Conservation (phyloP, 2,329 filamentous ascomycete species). For the Colletotrichum spaethianum region DNA sequence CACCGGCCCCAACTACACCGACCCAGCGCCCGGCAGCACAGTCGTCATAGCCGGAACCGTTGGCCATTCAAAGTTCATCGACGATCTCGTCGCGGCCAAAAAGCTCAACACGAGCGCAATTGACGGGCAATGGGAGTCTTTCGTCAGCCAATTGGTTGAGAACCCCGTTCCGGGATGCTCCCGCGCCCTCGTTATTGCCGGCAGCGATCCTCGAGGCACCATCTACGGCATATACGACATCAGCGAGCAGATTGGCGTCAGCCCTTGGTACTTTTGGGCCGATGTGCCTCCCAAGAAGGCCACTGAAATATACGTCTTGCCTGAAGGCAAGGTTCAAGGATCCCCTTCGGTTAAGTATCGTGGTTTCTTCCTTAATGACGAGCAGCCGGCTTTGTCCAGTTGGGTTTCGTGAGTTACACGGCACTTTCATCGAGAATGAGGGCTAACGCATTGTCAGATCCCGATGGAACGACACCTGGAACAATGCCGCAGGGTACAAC, state of each 20-base stretch:
- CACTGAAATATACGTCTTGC: conserved; percentile 68
- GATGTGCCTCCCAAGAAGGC: conserved; percentile 70
- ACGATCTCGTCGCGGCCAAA: conserved; percentile 66
- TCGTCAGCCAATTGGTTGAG: conserved; percentile 70
- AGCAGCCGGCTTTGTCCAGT: conserved; percentile 76
- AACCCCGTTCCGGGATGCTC: conserved; percentile 69
- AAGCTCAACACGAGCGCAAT: conserved; percentile 72
- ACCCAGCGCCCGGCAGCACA: conserved; percentile 59
- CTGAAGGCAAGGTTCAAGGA: conserved; percentile 68
- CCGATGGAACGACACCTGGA: conserved; percentile 60
- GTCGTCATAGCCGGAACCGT: conserved; percentile 80
- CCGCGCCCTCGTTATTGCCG: conserved; percentile 76
- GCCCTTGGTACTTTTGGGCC: conserved; percentile 79
- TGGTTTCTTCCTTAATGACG: conserved; percentile 80
- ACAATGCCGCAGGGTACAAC: conserved; percentile 63
- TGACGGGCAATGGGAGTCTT: conserved; percentile 79
- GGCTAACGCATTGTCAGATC: conserved; percentile 34
- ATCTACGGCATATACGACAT: conserved; percentile 81
- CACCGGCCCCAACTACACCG: conserved; percentile 60
- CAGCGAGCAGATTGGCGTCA: conserved; percentile 81
- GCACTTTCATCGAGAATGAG: accelerated
- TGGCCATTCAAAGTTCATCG: conserved; percentile 74
- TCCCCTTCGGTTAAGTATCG: conserved; percentile 77
- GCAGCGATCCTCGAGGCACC: conserved; percentile 74
- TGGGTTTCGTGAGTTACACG: conserved; percentile 64